Evolutionary conservation across 345 rosid species (phyloP).

Genomic region (Eucalyptus microcorys): DNA sequence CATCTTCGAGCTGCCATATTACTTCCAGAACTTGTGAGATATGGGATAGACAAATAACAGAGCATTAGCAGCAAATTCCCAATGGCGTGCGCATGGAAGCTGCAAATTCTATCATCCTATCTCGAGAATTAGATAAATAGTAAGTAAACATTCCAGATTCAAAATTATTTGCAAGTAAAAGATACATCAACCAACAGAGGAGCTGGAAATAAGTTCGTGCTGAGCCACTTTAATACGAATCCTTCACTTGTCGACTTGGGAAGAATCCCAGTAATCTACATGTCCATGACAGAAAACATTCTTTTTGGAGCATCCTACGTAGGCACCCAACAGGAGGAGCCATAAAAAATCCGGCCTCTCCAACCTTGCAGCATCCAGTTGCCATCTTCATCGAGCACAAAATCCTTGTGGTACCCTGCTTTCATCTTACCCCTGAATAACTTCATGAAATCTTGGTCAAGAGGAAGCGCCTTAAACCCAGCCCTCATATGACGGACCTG

Average conservation of each 20-base stretch:
- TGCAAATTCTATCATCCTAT: background rate
- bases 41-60: background rate
- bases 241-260: background rate
- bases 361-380: constrained; percentile 20
- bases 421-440: background rate
- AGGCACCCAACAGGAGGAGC: constrained; percentile 10
- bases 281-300: background rate
- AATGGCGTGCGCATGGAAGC: too few relatives aligned
- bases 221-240: too few relatives aligned
- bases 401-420: constrained; percentile 7
- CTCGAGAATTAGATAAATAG: background rate
- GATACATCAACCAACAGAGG: background rate
- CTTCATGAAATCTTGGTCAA: background rate
- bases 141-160: background rate
- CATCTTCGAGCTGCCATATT: background rate
- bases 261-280: background rate
- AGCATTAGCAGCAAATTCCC: background rate
- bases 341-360: constrained; percentile 12
- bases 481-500: constrained; percentile 11
- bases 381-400: constrained; percentile 12
- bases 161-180: background rate
- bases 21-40: background rate
- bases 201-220: too few relatives aligned
- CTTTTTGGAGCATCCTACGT: background rate
- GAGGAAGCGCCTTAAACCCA: constrained; percentile 10